Conservation (phyloP, 2,329 filamentous ascomycete species). For the Xylaria sp. region DNA sequence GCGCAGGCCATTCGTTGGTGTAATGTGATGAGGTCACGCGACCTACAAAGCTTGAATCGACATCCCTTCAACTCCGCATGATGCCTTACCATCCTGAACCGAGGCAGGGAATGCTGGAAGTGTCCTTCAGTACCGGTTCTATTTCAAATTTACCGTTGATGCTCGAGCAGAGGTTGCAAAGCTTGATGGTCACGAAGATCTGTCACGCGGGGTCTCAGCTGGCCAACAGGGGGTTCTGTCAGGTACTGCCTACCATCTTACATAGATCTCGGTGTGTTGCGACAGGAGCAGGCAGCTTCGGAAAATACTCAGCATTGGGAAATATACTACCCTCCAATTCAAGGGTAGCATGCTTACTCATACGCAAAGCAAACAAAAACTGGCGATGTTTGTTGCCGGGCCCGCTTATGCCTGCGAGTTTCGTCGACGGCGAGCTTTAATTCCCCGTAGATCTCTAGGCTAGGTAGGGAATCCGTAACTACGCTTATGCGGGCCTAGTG, state of each 20-base stretch:
- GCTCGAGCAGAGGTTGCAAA: neutral
- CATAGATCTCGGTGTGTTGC: neutral
- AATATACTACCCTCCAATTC: no score
- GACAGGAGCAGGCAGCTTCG: no score
- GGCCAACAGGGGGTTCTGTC: constrained; percentile 7
- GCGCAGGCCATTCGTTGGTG: neutral
- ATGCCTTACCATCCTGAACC: neutral
- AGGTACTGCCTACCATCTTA: constrained; percentile 1
- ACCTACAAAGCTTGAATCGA: neutral
- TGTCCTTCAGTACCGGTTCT: neutral
- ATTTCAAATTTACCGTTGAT: neutral
- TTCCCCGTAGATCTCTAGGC: constrained; percentile 14
- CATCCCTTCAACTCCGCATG: neutral
- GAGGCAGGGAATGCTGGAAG: neutral
- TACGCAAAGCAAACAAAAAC: no score
- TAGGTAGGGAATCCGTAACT: constrained; percentile 7
- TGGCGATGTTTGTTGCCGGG: no score
- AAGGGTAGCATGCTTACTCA: no score
- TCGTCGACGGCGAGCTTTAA: neutral
- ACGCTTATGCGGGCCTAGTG: constrained; percentile 27
- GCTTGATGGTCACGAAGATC: neutral
- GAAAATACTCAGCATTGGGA: no score
- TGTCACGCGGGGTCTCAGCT: constrained; percentile 2
- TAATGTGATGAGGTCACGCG: constrained; percentile 17
- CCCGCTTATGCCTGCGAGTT: constrained; percentile 5